These are phyloP conservation scores for Poteriospumella lacustris DNA, from an alignment of 108 stramenopile genomes.

Conservation along the genomic window DNA sequence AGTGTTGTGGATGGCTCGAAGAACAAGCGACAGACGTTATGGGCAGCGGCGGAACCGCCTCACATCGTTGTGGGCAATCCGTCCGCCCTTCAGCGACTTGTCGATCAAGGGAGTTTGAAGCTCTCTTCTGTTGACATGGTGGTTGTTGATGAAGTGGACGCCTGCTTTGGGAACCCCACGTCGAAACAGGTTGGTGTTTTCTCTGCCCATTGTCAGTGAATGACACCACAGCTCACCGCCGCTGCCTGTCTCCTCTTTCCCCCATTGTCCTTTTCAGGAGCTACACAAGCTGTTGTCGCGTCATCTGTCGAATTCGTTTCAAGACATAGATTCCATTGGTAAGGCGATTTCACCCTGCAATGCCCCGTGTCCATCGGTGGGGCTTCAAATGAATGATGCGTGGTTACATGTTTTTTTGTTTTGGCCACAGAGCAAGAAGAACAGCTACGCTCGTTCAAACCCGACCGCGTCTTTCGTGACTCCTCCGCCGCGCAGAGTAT, in stretches of 20 bases:
- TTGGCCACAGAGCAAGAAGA: too few species aligned
- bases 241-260: slow-evolving; percentile 13
- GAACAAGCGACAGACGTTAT: slow-evolving; percentile 69
- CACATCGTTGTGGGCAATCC: slow-evolving; percentile 81
- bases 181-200: slow-evolving; percentile 19
- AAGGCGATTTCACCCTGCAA: too few species aligned
- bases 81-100: slow-evolving; percentile 65
- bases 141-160: slow-evolving; percentile 88
- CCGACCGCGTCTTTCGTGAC: background rate
- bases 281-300: slow-evolving; percentile 71
- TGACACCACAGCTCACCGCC: background rate
- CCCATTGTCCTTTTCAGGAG: slow-evolving; percentile 15
- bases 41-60: slow-evolving; percentile 87
- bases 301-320: slow-evolving; percentile 64
- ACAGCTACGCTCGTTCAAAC: slow-evolving; percentile 26
- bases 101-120: slow-evolving; percentile 64
- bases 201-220: slow-evolving; percentile 6
- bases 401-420: too few species aligned
- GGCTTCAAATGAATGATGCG: too few species aligned
- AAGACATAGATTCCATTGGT: slow-evolving; percentile 57
- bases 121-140: slow-evolving; percentile 67
- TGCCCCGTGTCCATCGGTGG: too few species aligned
- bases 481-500: background rate
- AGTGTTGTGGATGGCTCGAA: slow-evolving; percentile 77
- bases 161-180: slow-evolving; percentile 56